phyloP scores from a whole-genome alignment of 192 early-diverging fungal genomes.

The Podila epigama region DNA sequence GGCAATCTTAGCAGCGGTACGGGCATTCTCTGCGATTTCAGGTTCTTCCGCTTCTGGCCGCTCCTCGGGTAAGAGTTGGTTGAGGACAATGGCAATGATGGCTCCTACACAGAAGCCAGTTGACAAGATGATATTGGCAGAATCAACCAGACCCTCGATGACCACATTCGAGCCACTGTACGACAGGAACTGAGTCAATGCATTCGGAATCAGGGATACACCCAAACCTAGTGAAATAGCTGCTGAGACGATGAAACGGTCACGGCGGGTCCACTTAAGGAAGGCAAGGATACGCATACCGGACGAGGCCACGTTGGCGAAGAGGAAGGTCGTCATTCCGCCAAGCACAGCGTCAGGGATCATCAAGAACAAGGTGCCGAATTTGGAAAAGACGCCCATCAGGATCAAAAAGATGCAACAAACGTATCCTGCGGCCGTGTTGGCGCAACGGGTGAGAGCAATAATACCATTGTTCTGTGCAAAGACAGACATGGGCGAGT shows the following conservation, averaged over 20 bases:
- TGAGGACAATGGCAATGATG: conserved; percentile 50
- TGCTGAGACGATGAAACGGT: conserved; percentile 58
- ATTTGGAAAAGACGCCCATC: conserved; percentile 60
- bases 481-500: conserved; percentile 61
- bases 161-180: conserved; percentile 28
- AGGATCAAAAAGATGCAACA: conserved; percentile 58
- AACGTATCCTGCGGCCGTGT: conserved; percentile 56
- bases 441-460: conserved; percentile 59
- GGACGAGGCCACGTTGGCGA: conserved; percentile 58
- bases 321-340: conserved; percentile 63
- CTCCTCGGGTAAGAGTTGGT: conserved; percentile 49
- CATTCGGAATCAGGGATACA: conserved; percentile 51
- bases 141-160: conserved; percentile 49
- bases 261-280: conserved; percentile 58
- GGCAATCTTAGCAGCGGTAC: conserved; percentile 31
- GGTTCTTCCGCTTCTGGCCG: conserved; percentile 20
- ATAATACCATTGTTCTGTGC: conserved; percentile 65
- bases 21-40: conserved; percentile 16
- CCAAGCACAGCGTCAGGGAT: conserved; percentile 59
- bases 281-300: conserved; percentile 64
- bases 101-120: conserved; percentile 55
- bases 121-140: conserved; percentile 49
- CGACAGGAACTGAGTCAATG: conserved; percentile 33
- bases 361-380: conserved; percentile 55
- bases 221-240: conserved; percentile 57